phyloP scores from a whole-genome alignment of 805 yeast genomes.

The Myxozyma neglecta region DNA sequence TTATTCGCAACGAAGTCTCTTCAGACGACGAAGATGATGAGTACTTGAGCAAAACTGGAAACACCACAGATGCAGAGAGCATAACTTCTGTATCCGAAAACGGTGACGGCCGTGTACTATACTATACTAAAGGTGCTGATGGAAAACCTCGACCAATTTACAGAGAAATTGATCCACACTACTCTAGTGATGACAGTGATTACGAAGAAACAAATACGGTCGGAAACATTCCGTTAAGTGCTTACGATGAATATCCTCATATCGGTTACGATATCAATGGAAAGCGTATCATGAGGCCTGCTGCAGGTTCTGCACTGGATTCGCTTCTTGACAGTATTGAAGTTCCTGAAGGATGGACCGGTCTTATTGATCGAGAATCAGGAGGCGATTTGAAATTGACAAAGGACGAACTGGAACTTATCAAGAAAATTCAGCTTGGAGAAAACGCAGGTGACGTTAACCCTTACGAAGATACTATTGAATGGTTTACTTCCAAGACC shows the following conservation, averaged over 20 bases:
- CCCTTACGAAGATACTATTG: constrained; percentile 91
- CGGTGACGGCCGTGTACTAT: constrained; percentile 10
- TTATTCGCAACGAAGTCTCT: constrained; percentile 34
- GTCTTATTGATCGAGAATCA: constrained; percentile 83
- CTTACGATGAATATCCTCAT: constrained; percentile 96
- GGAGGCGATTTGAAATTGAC: constrained; percentile 81
- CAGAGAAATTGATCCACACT: constrained; percentile 87
- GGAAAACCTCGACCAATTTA: constrained; percentile 74
- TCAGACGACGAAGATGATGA: constrained; percentile 42
- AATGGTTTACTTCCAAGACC: constrained; percentile 86
- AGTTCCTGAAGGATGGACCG: constrained; percentile 98
- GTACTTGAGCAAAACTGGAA: constrained; percentile 9
- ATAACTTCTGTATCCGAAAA: constrained; percentile 19
- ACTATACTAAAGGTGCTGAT: constrained; percentile 49
- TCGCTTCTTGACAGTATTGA: constrained; percentile 86
- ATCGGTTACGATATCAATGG: constrained; percentile 97
- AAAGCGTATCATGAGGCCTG: constrained; percentile 98
- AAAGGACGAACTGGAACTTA: constrained; percentile 83
- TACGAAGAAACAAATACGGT: constrained; percentile 78
- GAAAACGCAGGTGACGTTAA: constrained; percentile 81
- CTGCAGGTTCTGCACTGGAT: constrained; percentile 92
- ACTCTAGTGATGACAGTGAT: constrained; percentile 92
- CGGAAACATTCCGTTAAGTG: constrained; percentile 89
- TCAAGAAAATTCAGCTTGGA: constrained; percentile 79
- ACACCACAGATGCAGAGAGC: constrained; percentile 21